These are phyloP conservation scores for Fusarium odoratissimum DNA, from an alignment of 2,329 filamentous ascomycete species.

Conservation along the genomic window DNA sequence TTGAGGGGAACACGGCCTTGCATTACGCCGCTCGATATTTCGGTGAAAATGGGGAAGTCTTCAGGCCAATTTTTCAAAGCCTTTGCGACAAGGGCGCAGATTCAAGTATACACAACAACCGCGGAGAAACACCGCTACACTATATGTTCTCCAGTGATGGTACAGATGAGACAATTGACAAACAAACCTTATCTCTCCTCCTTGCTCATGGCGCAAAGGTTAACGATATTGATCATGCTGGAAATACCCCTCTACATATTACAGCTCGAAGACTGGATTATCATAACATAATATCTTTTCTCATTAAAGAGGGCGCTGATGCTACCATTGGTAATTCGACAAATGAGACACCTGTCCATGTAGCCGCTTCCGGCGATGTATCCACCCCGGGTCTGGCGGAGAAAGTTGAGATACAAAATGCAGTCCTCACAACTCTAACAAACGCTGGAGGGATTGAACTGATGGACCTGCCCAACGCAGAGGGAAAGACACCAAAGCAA, in stretches of 20 bases:
- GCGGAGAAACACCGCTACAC: not conserved
- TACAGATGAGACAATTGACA: not conserved
- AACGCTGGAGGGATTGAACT: fast-evolving
- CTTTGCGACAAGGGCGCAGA: not conserved
- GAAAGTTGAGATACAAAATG: not conserved
- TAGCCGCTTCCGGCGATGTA: not conserved
- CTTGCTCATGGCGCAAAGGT: not conserved
- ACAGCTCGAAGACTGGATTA: not conserved
- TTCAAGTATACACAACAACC: not conserved
- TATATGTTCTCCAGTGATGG: fast-evolving
- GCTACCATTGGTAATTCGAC: not conserved
- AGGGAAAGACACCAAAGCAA: not conserved
- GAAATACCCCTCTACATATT: not conserved
- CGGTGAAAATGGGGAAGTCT: not conserved
- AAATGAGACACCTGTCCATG: not conserved
- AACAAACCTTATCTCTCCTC: not conserved
- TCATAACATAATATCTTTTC: not conserved
- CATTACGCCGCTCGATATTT: not conserved
- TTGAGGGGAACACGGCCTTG: not conserved
- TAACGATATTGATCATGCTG: not conserved
- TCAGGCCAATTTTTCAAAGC: not conserved
- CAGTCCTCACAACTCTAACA: fast-evolving
- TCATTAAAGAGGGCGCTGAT: not conserved
- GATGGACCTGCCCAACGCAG: fast-evolving
- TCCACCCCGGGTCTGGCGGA: fast-evolving